A percentile compares a stretch with the other conserved stretches of the same genome.
These are phyloP conservation scores for Aeminium ludgeri DNA, from an alignment of 495 filamentous ascomycete genomes.

Conservation along the genomic window DNA sequence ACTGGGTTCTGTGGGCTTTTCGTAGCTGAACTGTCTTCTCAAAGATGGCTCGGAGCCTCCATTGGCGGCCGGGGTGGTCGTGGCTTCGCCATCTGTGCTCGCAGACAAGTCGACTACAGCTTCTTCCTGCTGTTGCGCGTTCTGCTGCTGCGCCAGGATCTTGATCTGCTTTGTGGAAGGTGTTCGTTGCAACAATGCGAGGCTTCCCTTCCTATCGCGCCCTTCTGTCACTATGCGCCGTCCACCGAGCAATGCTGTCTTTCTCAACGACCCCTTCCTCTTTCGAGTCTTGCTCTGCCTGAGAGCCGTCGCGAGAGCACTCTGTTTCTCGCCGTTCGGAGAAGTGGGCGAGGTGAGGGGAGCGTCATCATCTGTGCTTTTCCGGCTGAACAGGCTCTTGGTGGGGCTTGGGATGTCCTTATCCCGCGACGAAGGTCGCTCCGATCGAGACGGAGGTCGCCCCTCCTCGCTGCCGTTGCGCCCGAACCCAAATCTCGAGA, in stretches of 20 bases:
- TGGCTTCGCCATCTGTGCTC: too few species aligned
- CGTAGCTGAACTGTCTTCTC: conserved; percentile 22
- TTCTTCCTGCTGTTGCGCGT: background rate
- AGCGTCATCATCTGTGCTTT: conserved; percentile 16
- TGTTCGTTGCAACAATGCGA: background rate
- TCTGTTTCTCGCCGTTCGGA: conserved; percentile 5
- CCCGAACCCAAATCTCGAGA: conserved; percentile 40
- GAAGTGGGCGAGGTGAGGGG: conserved; percentile 4
- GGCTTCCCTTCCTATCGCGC: conserved; percentile 8
- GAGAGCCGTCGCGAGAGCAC: conserved; percentile 28
- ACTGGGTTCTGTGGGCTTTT: conserved; percentile 14
- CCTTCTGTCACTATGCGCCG: conserved; percentile 7
- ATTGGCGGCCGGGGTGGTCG: too few species aligned
- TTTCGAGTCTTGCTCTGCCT: conserved; percentile 53
- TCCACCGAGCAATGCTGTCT: conserved; percentile 23
- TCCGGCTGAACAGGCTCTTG: conserved; percentile 13
- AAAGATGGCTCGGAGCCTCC: too few species aligned
- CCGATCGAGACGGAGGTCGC: conserved; percentile 13
- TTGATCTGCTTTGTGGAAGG: too few species aligned
- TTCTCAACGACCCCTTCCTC: conserved; percentile 36
- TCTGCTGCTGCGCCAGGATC: conserved; percentile 1
- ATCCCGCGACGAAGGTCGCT: conserved; percentile 22
- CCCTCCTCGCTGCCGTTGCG: conserved; percentile 11
- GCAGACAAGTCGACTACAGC: too few species aligned
- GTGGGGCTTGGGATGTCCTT: conserved; percentile 8